Evolutionary conservation across 345 rosid genomes (phyloP), one percentile per base, ranked within the genome.

Genomic region (Dipteronia dyeriana): DNA sequence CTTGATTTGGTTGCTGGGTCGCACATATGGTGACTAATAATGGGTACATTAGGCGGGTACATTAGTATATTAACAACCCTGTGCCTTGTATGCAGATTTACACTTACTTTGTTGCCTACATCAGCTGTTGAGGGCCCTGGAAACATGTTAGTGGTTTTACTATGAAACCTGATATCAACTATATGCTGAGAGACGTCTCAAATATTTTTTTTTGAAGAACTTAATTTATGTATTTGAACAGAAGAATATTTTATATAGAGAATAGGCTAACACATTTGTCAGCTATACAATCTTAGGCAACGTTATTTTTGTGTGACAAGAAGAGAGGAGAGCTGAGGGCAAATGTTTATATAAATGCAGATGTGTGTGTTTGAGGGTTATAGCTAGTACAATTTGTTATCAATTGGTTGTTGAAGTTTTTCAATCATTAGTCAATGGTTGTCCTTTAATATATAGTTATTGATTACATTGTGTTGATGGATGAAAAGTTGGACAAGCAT

Each of bases 61-160:
- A 20, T 20, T 59, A 6, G 63, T 20, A 22, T 59, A n/a, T 59
- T 26, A 59, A 43, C 34, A 68, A 45, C 56, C 9, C 17, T 60
- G 26, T 71, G 25, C 11, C 72, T 57, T 84, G 66, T 57, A 5
- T 26, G 67, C 90, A 94, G 98, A 85, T 94, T 76, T 94, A 88
- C 66, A 87, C 94, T 94, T 79, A 83, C 85, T 45, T 76, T 82
- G 81, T 90, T 94, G 82, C 97, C 98, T 63, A 57, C 70, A 76
- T 89, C 97, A 75, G 90, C 91, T 38, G 94, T 94, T 65, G 94
- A 94, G 82, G 80, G 76, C 73, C 97, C 97, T 25, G 98, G 98
- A 83, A 94, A 94, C 80, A 69, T 85, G 97, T 91, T 86, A 88
- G 98, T 85, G 56, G 61, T 77, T 57, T 17, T 9, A 39, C 34